A percentile compares a stretch with the other conserved stretches of the same genome.
Conservation (phyloP, 176 grass and related monocot genomes). For the Puccinellia tenuiflora region DNA sequence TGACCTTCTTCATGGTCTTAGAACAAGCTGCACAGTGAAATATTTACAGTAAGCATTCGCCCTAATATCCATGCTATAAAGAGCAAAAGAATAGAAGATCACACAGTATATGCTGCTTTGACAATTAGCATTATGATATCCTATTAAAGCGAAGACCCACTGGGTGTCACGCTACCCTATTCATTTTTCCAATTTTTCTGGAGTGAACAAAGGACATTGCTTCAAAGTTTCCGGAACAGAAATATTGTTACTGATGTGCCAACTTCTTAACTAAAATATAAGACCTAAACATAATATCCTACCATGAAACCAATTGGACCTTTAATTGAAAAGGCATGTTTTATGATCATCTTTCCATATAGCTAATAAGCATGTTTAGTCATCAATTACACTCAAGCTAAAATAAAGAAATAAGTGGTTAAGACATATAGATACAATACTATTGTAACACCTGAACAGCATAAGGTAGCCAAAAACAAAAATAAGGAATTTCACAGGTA, state of each 20-base stretch:
- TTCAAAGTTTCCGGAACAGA: background rate
- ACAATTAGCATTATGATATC: background rate
- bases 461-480: background rate
- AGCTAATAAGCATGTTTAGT: background rate
- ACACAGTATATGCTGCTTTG: background rate
- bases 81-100: conserved; percentile 4
- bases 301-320: background rate
- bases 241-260: background rate
- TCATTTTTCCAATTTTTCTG: background rate
- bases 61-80: background rate
- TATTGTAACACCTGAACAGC: background rate
- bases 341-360: background rate
- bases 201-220: background rate
- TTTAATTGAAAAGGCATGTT: background rate
- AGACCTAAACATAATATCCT: background rate
- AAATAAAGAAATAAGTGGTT: background rate
- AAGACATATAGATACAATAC: background rate
- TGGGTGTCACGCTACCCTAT: background rate
- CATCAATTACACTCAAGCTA: background rate
- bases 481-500: background rate
- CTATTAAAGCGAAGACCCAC: background rate
- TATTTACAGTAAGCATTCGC: background rate
- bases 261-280: no score
- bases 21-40: conserved; percentile 32
- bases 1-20: conserved; percentile 33